These are phyloP conservation scores for Magnaporthales sp. DNA, from an alignment of 2,329 filamentous ascomycete genomes.

Conservation along the genomic window DNA sequence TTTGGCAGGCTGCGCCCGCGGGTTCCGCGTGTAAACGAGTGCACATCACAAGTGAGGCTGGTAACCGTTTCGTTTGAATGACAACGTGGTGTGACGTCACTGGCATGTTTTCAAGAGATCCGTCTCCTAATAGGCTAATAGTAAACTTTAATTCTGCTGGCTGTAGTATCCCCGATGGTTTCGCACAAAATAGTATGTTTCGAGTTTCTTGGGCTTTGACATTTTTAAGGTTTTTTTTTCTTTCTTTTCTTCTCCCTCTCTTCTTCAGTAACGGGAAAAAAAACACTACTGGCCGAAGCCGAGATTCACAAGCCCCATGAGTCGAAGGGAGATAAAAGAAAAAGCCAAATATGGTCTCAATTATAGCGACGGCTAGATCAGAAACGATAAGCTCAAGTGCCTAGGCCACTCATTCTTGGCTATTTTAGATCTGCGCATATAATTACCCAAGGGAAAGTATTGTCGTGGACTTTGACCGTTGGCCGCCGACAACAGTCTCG, in stretches of 20 bases:
- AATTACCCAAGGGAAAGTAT: not conserved
- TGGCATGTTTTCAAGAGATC: not conserved
- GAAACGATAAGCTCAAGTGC: not conserved
- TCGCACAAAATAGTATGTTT: not conserved
- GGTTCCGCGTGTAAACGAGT: not conserved
- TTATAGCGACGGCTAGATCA: not conserved
- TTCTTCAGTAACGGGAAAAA: not conserved
- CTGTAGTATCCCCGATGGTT: not conserved
- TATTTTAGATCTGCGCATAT: not conserved
- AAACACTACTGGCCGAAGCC: not conserved
- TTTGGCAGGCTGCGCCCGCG: not conserved
- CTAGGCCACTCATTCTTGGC: not conserved
- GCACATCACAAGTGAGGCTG: not conserved
- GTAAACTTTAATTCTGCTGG: not conserved
- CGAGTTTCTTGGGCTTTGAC: too few relatives aligned
- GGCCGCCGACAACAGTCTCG: not conserved
- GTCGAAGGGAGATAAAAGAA: too few relatives aligned
- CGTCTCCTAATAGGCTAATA: not conserved
- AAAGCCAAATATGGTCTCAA: not conserved
- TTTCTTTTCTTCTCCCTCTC: not conserved
- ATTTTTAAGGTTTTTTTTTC: too few relatives aligned
- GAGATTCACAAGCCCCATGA: not conserved
- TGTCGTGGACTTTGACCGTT: not conserved
- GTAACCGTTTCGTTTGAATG: not conserved
- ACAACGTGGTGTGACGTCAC: not conserved